Evolutionary conservation across 352 stramenopile genomes (phyloP).

Genomic region (Phytophthora agathidicida): DNA sequence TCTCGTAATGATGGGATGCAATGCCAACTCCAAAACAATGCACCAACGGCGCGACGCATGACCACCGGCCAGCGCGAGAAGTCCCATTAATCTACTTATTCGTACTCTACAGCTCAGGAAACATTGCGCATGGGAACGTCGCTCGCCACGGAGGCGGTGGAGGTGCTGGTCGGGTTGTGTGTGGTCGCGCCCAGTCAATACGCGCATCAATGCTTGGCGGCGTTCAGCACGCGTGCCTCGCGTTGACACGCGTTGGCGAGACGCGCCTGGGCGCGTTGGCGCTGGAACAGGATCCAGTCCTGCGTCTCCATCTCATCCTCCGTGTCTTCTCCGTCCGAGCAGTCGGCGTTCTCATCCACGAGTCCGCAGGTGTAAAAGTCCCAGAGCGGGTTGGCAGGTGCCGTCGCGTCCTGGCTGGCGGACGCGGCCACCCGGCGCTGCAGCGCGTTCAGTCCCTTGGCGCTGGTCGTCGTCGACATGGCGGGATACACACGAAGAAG

Average conservation of each 20-base stretch:
- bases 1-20: too few species aligned
- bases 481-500: background rate
- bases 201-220: conserved; percentile 25
- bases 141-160: too few species aligned
- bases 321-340: conserved; percentile 56
- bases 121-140: conserved; percentile 21
- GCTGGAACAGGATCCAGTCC: conserved; percentile 65
- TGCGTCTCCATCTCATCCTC: conserved; percentile 63
- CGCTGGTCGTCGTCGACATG: conserved; percentile 31
- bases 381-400: conserved; percentile 38
- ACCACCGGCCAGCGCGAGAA: conserved; percentile 10
- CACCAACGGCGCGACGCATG: conserved; percentile 9
- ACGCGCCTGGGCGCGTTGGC: conserved; percentile 52
- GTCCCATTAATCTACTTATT: conserved; percentile 38
- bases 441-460: conserved; percentile 22
- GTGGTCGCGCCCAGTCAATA: background rate
- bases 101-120: conserved; percentile 37
- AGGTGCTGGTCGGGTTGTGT: conserved; percentile 2
- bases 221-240: conserved; percentile 30
- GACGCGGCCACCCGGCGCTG: conserved; percentile 18
- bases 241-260: conserved; percentile 48
- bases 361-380: conserved; percentile 72
- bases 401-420: conserved; percentile 6
- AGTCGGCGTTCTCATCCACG: conserved; percentile 49
- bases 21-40: too few species aligned